phyloP scores from a whole-genome alignment of 2,329 filamentous ascomycete species.

The Venturia nashicola region DNA sequence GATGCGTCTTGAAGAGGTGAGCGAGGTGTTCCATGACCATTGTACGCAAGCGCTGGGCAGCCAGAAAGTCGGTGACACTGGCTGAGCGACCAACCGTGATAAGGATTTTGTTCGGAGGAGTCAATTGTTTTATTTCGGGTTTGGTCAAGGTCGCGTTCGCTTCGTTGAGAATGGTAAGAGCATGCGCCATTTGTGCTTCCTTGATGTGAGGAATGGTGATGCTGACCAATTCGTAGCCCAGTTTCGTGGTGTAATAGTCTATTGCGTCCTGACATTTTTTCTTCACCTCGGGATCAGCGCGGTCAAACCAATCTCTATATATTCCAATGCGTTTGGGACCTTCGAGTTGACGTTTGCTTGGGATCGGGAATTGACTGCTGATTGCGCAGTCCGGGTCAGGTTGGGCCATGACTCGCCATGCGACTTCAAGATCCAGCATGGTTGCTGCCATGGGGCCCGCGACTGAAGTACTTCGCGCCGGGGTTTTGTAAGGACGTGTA shows the following conservation, averaged over 20 bases:
- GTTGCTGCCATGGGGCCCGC: conserved; percentile 65
- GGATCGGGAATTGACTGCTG: conserved; percentile 50
- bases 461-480: conserved; percentile 52
- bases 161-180: conserved; percentile 65
- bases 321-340: conserved; percentile 53
- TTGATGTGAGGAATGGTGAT: conserved; percentile 54
- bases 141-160: conserved; percentile 29
- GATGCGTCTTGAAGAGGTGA: conserved; percentile 55
- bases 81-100: conserved; percentile 53
- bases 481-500: conserved; percentile 43
- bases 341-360: conserved; percentile 23
- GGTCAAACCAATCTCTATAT: conserved; percentile 55
- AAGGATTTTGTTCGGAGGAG: conserved; percentile 57
- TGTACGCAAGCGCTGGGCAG: conserved; percentile 60
- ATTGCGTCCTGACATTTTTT: conserved; percentile 50
- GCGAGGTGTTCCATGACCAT: conserved; percentile 71
- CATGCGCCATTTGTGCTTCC: conserved; percentile 66
- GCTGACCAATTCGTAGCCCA: conserved; percentile 44
- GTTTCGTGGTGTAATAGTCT: conserved; percentile 39
- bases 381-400: conserved; percentile 52
- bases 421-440: conserved; percentile 64
- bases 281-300: conserved; percentile 51
- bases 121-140: conserved; percentile 42
- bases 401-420: conserved; percentile 69
- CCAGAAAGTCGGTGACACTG: conserved; percentile 56